phyloP scores from a whole-genome alignment of 306 rosid genomes.

The Fagus crenata region DNA sequence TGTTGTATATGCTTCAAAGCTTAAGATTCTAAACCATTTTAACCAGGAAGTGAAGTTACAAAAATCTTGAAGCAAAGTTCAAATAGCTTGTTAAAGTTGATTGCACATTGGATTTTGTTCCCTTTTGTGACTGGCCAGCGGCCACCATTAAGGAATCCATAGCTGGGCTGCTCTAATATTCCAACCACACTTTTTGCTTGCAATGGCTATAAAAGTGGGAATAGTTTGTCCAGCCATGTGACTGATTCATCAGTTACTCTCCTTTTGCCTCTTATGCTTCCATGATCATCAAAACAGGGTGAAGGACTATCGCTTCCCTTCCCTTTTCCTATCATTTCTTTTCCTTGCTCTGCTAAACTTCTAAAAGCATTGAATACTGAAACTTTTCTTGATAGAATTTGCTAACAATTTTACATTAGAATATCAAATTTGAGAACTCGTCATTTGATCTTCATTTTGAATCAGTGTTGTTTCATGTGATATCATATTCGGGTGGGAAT shows the following conservation, averaged over 20 bases:
- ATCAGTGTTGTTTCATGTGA: background rate
- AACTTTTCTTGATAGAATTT: too few species aligned
- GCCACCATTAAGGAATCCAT: background rate
- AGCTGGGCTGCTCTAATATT: slow-evolving; percentile 1
- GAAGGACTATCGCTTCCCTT: background rate
- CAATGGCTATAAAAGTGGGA: background rate
- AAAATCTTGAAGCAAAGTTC: background rate
- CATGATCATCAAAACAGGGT: background rate
- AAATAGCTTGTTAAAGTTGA: background rate
- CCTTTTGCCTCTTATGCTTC: background rate
- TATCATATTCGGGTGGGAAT: background rate
- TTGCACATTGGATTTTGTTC: background rate
- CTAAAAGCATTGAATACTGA: background rate
- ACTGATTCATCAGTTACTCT: background rate
- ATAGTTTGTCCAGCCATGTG: background rate
- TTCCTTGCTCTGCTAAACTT: background rate
- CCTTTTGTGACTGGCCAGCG: background rate
- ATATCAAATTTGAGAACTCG: background rate
- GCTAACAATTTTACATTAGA: background rate
- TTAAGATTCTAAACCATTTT: background rate
- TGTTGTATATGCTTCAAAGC: background rate
- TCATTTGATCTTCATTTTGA: background rate
- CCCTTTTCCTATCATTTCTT: background rate
- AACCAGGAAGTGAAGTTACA: background rate
- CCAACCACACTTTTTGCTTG: background rate